Percentiles rank a stretch among this genome's conserved stretches.
Conservation (phyloP, 208 protist genomes). For the Porcisia deanei region DNA sequence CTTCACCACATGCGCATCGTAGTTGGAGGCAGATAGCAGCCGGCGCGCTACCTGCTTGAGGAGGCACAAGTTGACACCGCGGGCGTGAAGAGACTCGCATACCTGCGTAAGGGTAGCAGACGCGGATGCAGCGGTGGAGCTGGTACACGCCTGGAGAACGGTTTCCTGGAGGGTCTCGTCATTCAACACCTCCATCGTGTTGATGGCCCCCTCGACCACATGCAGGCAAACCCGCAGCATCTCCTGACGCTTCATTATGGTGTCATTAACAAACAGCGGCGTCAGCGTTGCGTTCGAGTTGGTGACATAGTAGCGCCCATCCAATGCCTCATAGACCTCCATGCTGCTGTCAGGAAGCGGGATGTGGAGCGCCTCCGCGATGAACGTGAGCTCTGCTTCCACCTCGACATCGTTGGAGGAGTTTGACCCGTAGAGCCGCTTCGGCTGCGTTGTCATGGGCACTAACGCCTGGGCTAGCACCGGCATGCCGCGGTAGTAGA, state of each 20-base stretch:
- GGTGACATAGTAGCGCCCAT: constrained; percentile 79
- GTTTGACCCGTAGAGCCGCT: constrained; percentile 61
- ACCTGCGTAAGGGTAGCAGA: constrained; percentile 23
- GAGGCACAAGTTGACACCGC: constrained; percentile 82
- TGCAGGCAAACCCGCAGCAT: constrained; percentile 57
- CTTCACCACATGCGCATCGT: constrained; percentile 13
- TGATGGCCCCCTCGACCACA: constrained; percentile 54
- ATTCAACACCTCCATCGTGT: constrained; percentile 59
- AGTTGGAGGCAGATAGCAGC: constrained; percentile 17
- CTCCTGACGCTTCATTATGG: constrained; percentile 84
- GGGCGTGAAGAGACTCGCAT: constrained; percentile 47
- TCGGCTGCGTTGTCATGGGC: constrained; percentile 62
- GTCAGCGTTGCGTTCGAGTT: constrained; percentile 81
- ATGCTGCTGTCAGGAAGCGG: constrained; percentile 52
- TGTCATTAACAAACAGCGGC: constrained; percentile 66
- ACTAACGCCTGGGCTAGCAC: constrained; percentile 86
- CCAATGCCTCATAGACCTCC: constrained; percentile 81
- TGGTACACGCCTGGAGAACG: constrained; percentile 36
- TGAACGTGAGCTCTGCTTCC: constrained; percentile 68
- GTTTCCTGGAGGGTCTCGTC: constrained; percentile 37
- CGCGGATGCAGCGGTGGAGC: constrained; percentile 1
- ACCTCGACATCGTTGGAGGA: constrained; percentile 73
- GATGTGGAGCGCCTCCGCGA: constrained; percentile 80
- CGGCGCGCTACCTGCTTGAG: constrained; percentile 67
- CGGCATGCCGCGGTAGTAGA: constrained; percentile 88